Conservation (phyloP, 2,329 filamentous ascomycete genomes). For the Neonectria neomacrospora region DNA sequence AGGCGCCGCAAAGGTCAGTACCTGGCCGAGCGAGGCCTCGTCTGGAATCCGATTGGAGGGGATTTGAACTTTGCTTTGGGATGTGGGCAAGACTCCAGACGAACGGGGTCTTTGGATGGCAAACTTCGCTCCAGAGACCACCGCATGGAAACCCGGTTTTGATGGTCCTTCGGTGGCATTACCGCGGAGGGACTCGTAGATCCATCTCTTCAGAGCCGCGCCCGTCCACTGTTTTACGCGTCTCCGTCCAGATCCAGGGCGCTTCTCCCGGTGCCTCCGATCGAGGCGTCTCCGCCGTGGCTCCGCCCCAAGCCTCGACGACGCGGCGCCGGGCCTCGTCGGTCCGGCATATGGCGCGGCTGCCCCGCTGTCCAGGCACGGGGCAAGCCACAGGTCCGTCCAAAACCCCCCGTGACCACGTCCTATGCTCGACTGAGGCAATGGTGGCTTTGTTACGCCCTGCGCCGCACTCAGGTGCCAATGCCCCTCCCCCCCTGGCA, state of each 20-base stretch:
- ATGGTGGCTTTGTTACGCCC: constrained; percentile 16
- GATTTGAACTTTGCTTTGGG: too few species aligned
- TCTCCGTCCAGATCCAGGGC: neutral
- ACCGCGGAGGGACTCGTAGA: constrained; percentile 15
- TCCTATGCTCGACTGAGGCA: constrained; percentile 8
- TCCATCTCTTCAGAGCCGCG: neutral
- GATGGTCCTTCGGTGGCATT: constrained; percentile 18
- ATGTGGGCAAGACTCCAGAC: constrained; percentile 5
- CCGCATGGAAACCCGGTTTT: constrained; percentile 12
- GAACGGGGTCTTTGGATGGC: neutral
- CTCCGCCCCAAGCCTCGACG: neutral
- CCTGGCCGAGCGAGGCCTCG: neutral
- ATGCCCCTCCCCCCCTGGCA: neutral
- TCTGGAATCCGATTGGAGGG: too few species aligned
- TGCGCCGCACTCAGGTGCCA: constrained; percentile 18
- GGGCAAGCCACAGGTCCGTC: constrained; percentile 19
- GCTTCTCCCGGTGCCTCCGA: neutral
- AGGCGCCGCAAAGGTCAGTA: constrained; percentile 14
- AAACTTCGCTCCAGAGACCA: neutral
- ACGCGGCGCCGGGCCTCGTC: neutral
- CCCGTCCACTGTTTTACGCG: neutral
- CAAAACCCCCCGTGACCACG: constrained; percentile 14
- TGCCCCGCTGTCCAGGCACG: constrained; percentile 3
- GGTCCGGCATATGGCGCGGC: neutral
- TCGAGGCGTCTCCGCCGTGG: neutral